phyloP scores from a whole-genome alignment of 1,284 basidiomycete species.

The Sporisorium exsertum region DNA sequence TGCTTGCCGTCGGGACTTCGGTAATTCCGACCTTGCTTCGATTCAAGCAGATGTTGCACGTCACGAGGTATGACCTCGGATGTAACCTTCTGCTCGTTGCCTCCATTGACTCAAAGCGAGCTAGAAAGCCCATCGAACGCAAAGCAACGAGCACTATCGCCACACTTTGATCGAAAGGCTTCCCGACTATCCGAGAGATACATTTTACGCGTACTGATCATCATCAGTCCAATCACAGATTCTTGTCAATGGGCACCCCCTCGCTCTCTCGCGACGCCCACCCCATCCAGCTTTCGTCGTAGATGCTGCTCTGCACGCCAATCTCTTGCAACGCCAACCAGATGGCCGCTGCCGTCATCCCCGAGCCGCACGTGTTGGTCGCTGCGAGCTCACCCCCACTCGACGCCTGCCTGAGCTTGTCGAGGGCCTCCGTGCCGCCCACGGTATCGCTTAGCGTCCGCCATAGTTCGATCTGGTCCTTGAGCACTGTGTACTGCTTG shows the following conservation, averaged over 20 bases:
- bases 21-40: background rate
- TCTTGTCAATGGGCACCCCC: conserved; percentile 49
- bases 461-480: conserved; percentile 66
- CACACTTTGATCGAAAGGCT: no score
- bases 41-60: no score
- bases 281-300: conserved; percentile 76
- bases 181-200: no score
- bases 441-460: conserved; percentile 76
- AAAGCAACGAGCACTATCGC: no score
- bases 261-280: conserved; percentile 52
- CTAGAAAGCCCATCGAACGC: no score
- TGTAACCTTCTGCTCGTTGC: background rate
- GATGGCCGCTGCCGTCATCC: conserved; percentile 94
- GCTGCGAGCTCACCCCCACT: conserved; percentile 50
- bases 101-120: background rate
- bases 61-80: background rate
- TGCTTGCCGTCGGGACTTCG: background rate
- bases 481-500: conserved; percentile 59
- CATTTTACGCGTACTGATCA: background rate
- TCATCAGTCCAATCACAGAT: background rate
- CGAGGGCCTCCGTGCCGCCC: conserved; percentile 70
- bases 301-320: conserved; percentile 76
- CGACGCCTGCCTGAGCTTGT: conserved; percentile 63
- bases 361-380: conserved; percentile 72
- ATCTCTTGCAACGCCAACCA: conserved; percentile 86